A percentile compares a stretch with the other conserved stretches of the same genome.
Evolutionary conservation across 148 eudicot species (phyloP).

Genomic region (Heliosperma pusillum): DNA sequence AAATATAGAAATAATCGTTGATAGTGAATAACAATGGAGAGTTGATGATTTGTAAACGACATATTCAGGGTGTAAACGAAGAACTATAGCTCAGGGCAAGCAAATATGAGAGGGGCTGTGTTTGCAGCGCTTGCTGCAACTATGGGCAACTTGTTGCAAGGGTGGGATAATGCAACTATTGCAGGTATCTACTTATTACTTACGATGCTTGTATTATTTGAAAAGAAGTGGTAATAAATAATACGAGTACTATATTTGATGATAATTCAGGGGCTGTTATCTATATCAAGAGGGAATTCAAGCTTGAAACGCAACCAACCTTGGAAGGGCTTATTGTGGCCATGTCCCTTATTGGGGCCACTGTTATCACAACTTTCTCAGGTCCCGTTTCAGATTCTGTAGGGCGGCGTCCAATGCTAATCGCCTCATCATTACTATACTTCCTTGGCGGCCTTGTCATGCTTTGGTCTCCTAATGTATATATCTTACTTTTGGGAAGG

Average conservation of each 20-base stretch:
- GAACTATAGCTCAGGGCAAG: too few relatives aligned
- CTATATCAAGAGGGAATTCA: conserved; percentile 75
- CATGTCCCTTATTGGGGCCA: conserved; percentile 85
- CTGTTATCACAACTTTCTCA: conserved; percentile 74
- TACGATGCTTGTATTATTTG: not conserved
- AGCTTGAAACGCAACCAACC: conserved; percentile 55
- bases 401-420: conserved; percentile 80
- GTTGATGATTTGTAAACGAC: too few relatives aligned
- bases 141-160: conserved; percentile 88
- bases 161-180: conserved; percentile 96
- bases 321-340: conserved; percentile 85
- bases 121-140: conserved; percentile 78
- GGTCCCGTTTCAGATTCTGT: conserved; percentile 69
- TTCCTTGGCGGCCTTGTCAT: conserved; percentile 43
- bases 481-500: too few relatives aligned
- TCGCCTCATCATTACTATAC: conserved; percentile 62
- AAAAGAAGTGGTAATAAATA: not conserved
- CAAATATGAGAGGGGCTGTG: too few relatives aligned
- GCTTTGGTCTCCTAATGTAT: too few relatives aligned
- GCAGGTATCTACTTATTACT: conserved; percentile 57
- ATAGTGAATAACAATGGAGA: too few relatives aligned
- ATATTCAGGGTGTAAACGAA: too few relatives aligned
- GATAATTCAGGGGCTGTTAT: conserved; percentile 63
- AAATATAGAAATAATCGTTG: too few relatives aligned
- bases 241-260: conserved; percentile 2